A percentile compares a stretch with the other conserved stretches of the same genome.
Evolutionary conservation across 176 grass and related monocot genomes (phyloP).

Genomic region (Guadua angustifolia): DNA sequence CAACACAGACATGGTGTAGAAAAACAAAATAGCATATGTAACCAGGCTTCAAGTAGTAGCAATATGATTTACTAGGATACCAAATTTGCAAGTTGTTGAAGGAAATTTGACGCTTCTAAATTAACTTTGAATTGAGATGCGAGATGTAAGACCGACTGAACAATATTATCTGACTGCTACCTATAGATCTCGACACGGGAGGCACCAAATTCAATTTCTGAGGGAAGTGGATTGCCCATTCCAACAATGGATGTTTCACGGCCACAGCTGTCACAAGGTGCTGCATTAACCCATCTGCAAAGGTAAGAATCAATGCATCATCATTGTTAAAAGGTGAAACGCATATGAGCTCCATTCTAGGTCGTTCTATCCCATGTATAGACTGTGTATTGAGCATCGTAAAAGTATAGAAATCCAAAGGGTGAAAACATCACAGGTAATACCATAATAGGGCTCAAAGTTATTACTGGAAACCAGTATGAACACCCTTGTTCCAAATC

Average conservation of each 20-base stretch:
- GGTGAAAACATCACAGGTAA: conserved; percentile 17
- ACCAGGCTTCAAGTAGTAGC: conserved; percentile 36
- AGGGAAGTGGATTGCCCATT: conserved; percentile 73
- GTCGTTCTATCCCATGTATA: conserved; percentile 11
- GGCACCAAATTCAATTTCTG: conserved; percentile 81
- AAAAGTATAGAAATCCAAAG: conserved; percentile 8
- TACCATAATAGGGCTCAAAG: conserved; percentile 25
- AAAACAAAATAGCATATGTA: conserved; percentile 28
- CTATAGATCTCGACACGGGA: conserved; percentile 90
- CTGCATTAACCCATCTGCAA: conserved; percentile 91
- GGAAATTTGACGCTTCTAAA: not conserved
- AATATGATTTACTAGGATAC: conserved; percentile 30
- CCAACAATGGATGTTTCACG: conserved; percentile 64
- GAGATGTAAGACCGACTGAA: conserved; percentile 18
- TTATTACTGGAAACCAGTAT: not conserved
- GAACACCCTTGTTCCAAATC: not conserved
- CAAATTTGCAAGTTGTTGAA: conserved; percentile 22
- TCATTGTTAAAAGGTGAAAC: conserved; percentile 28
- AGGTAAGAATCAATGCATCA: conserved; percentile 48
- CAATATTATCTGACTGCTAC: conserved; percentile 50
- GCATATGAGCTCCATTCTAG: conserved; percentile 3
- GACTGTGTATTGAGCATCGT: not conserved
- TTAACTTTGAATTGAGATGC: conserved; percentile 7
- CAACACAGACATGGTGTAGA: not conserved
- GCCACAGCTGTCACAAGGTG: conserved; percentile 79